Base-by-base conservation (phyloP, 805 yeast species). In the Candida michaelii region DNA sequence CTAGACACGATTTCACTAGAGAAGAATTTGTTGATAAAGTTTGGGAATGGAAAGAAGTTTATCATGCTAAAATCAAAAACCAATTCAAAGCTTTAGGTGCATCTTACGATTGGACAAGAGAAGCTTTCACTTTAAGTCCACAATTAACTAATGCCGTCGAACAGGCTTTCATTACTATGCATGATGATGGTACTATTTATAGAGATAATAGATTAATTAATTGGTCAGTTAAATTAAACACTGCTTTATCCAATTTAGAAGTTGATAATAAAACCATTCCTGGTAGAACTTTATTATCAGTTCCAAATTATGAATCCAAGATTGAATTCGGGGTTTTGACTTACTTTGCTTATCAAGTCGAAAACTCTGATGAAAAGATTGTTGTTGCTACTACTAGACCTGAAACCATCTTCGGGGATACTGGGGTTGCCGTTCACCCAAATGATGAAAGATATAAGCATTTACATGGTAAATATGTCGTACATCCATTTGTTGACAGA, bases 331-430 rank as follows among this genome's bases (percentile, higher is more conserved):
- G 99, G 76, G 96, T 87, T 14, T 74, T 93, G 60, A 93, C 98
- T n/a, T 87, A 95, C 16, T 89, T 89, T 63, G 95, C 96, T 15
- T 93, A 93, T 65, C 85, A 80, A 47, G 89, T 93, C 47, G 91
- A 84, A 46, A 86, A 73, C 36, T 81, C 90, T 12, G 91, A 85
- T 50, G 99, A 93, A 70, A 85, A 77, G 66, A 59, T 93, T 41
- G 74, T 91, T 44, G 96, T 93, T 51, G 99, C 99, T 27, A 93
- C 99, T 39, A 93, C 99, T 30, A 91, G 99, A 80, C 99, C 99
- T 32, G 99, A 93, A 73, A 93, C 99, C 46, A 69, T 93, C 53
- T 91, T 93, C 58, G 99, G 99, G 75, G 99, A 93, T 69, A 89
- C 97, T 43, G 99, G 85, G 62, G 85, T 93, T 54, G 99, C 99